These are phyloP conservation scores for Babesia caballi DNA, from an alignment of 169 alveolate genomes.

Conservation along the genomic window DNA sequence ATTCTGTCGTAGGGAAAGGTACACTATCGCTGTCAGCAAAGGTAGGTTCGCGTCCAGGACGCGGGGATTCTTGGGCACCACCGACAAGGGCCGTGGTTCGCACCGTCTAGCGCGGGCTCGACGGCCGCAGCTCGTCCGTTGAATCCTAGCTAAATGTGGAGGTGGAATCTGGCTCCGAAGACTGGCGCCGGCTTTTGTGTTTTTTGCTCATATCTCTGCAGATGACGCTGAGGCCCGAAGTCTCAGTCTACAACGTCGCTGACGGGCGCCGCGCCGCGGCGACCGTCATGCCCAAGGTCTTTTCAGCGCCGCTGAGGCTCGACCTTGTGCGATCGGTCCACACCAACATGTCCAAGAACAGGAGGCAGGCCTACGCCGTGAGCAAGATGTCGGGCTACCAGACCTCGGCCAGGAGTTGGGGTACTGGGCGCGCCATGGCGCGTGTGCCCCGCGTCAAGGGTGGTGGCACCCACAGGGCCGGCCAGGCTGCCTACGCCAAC, in stretches of 20 bases:
- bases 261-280: conserved; percentile 67
- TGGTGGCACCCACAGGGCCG: conserved; percentile 97
- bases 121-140: neutral
- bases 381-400: conserved; percentile 84
- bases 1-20: neutral
- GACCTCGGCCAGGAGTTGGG: conserved; percentile 99
- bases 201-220: neutral
- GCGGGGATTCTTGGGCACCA: conserved; percentile 14
- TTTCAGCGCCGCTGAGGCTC: conserved; percentile 94
- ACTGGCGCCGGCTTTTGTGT: neutral
- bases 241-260: conserved; percentile 64
- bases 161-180: neutral
- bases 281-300: conserved; percentile 88
- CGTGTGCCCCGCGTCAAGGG: conserved; percentile 99
- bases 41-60: conserved; percentile 17
- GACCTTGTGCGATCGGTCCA: conserved; percentile 95
- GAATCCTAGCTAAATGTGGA: neutral
- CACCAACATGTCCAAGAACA: conserved; percentile 91
- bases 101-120: neutral
- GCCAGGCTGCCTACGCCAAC: conserved; percentile 99
- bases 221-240: conserved; percentile 71
- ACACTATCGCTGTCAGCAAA: neutral
- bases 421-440: conserved; percentile 98
- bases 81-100: neutral
- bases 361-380: conserved; percentile 96